Evolutionary conservation across 2,329 filamentous ascomycete genomes (phyloP), one percentile per base, ranked within the genome.

Genomic region (Fusarium globosum): DNA sequence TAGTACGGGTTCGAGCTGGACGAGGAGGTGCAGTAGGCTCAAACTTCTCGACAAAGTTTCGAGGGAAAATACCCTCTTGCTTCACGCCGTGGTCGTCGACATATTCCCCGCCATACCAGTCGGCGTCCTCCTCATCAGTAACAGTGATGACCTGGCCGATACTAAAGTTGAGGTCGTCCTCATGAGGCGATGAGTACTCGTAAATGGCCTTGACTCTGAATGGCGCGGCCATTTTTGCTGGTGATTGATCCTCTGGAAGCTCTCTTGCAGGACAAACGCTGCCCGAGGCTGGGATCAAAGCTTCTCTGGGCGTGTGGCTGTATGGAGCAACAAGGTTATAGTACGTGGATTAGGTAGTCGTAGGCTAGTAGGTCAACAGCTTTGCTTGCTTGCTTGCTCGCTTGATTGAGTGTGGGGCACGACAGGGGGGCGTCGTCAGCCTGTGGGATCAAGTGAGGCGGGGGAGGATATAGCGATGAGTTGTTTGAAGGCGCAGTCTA

Each of bases 151-250:
- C 89, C 85, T 98, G 95, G 75, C 94, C 95, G 79, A 90, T 86
- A 68, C 88, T 83, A 82, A 99, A 99, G 81, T 90, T 93, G 77
- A 99, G 91, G 84, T 99, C 96, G 84, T 99, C 96, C 77, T 97
- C 95, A 83, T 99, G 96, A 71, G 90, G 89, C 76, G 96, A 98
- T 81, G 89, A 87, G 86, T 99, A 99, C 82, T 98, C 96, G 86
- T 93, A 99, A 80, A 98, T 85, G 77, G 96, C 94, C 88, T 95
- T 97, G 86, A 99, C 96, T 85, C 94, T 97, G 88, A 97, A 98
- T 69, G 91, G 91, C 78, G 87, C 87, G 82, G 92, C 86, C 93
- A 95, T 95, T 57, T 55, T 70, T 74, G 72, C 45, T 75, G 81
- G 83, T 88, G 85, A 71, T 69, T 75, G 75, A 72, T 74, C 68